phyloP scores from a whole-genome alignment of 2,329 filamentous ascomycete species.

The Cercospora sesami region DNA sequence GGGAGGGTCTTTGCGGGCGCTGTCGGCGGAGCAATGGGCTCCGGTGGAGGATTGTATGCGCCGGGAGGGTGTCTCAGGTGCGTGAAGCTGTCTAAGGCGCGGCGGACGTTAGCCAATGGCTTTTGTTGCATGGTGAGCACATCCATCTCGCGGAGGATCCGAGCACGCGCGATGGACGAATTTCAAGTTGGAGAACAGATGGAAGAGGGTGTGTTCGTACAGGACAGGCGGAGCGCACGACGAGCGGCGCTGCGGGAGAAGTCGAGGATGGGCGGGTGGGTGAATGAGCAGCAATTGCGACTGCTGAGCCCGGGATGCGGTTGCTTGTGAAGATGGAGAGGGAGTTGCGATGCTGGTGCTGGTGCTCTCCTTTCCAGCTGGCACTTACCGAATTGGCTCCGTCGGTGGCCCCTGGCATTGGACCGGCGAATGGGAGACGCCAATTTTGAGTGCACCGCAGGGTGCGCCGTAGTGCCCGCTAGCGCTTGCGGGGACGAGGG shows the following conservation, averaged over 20 bases:
- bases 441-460: background rate
- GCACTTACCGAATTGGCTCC: constrained; percentile 25
- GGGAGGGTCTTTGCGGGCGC: constrained; percentile 12
- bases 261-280: constrained; percentile 1
- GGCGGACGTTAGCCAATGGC: constrained; percentile 14
- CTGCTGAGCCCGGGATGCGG: constrained; percentile 1
- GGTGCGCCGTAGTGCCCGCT: constrained; percentile 8
- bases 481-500: constrained; percentile 20
- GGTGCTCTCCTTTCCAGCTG: constrained; percentile 22
- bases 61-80: constrained; percentile 15
- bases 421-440: constrained; percentile 16
- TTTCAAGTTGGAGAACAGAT: background rate
- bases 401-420: constrained; percentile 11
- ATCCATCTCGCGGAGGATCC: constrained; percentile 7
- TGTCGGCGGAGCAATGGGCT: constrained; percentile 6
- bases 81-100: constrained; percentile 12
- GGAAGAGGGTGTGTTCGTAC: background rate
- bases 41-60: constrained; percentile 15
- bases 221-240: background rate
- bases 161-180: constrained; percentile 10
- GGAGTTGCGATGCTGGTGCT: background rate
- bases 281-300: constrained; percentile 14
- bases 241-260: constrained; percentile 3
- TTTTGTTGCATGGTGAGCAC: constrained; percentile 4
- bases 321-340: background rate